Evolutionary conservation across 2,329 filamentous ascomycete species (phyloP), one percentile per base, ranked within the genome.

Genomic region (Colletotrichum sp.): DNA sequence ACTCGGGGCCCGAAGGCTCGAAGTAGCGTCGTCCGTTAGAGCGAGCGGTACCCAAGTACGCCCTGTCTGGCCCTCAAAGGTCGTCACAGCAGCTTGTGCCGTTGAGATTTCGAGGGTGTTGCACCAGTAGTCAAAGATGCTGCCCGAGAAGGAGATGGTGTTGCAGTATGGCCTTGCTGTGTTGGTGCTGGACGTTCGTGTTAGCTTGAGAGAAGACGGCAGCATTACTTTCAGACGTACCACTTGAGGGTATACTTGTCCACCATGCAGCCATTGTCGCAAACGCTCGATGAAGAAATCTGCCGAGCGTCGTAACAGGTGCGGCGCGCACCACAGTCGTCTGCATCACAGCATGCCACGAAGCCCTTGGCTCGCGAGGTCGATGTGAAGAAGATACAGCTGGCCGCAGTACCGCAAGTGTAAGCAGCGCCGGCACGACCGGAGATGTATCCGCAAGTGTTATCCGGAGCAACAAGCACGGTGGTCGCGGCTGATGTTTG

Each of bases 391-490:
- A 90, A 83, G 44, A 86, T 85, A 68, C 88, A 90, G 21, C 80
- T 84, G 39, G 78, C 80, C 16, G 52, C 62, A 21, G 65, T 77
- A 16, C 79, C 79, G 76, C 88, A 90, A 15, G 82, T 86, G 78
- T 85, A 88, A 6, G 82, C 82, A 3, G 83, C 85, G 24, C 82
- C 87, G 15, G 83, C 71, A 32, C 81, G 82, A 36, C 85, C 89
- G 34, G 83, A 84, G 52, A 90, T 80, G 79, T 84, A 90, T 77
- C 89, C 89, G 75, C 89, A 90, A 0, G 87, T 89, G 76, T 88
- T 88, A 79, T 90, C 88, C 2, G 87, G 86, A 13, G 85, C 89
- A 70, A 88, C 79, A n/a, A 89, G 82, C 32, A 87, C 83, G 0
- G 83, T 87, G 21, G 81, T 75, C n/a, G 76, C 81, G n/a, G 76